Base-by-base conservation (phyloP, 441 rosid species). In the Raphanus hybrid region DNA sequence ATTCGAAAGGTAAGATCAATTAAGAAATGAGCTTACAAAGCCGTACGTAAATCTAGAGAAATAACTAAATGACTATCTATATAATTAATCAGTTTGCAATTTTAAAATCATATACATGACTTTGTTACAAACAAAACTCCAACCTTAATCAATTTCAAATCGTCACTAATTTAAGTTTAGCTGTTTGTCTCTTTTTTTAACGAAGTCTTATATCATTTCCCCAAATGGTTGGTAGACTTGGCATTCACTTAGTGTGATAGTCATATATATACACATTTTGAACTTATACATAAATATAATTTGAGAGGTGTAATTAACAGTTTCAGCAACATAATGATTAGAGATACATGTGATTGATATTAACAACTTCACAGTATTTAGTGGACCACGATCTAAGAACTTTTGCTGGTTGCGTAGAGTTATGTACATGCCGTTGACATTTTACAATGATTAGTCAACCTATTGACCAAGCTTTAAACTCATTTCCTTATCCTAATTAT, bases 391-490 rank as follows among this genome's bases (percentile, higher is more conserved):
- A 75, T 79, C 71, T 64, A 0, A 71, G 35, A 5, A 59, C 77
- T 9, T 71, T 71, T 64, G 16, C 50, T 65, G 50, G 79, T 70
- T 79, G 76, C 76, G 70, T 75, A 70, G 68, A 73, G 78, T 64
- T 70, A 10, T 79, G 67, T 70, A 79, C 35, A 70, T 75, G 63
- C 32, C 82, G 62, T 57, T 75, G 78, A 79, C 78, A 74, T 79
- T 74, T 57, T 55, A 55, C 37, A 63, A 41, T 58, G 20, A 69
- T 43, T 69, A 69, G 78, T 79, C 78, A 74, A 73, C 81, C 43
- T 72, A 69, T 67, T 78, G 81, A 78, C 69, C 43, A 48, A 26
- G 66, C 74, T 39, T 54, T 59, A 48, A 11, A 66, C 67, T 64
- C 62, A 16, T 16, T 16, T 16, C 18, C 18, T 16, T 16, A 16